A percentile compares a stretch with the other conserved stretches of the same genome.
Evolutionary conservation across 2,329 filamentous ascomycete species (phyloP).

Genomic region (Trichoderma polysporum): DNA sequence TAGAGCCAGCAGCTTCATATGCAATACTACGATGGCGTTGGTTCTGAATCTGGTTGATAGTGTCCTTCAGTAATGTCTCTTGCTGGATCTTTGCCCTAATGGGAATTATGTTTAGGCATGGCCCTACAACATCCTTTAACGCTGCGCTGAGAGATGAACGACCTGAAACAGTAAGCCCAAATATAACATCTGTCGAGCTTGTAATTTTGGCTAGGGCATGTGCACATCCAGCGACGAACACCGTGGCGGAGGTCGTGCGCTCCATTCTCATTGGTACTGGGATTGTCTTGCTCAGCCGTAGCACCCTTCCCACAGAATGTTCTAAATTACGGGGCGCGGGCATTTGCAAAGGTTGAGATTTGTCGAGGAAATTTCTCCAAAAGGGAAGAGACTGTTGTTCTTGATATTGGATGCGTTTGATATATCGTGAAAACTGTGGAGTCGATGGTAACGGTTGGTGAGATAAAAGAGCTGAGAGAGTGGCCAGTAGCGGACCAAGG

Average conservation of each 20-base stretch:
- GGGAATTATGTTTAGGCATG: not conserved
- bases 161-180: not conserved
- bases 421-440: not conserved
- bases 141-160: not conserved
- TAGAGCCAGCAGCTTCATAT: not conserved
- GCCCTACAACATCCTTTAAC: not conserved
- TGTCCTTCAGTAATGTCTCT: not conserved
- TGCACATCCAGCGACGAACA: not conserved
- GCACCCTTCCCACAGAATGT: not conserved
- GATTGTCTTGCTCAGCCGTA: not conserved
- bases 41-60: not conserved
- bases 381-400: not conserved
- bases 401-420: not conserved
- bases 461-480: not conserved
- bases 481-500: not conserved
- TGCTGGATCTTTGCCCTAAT: not conserved
- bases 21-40: not conserved
- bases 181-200: not conserved
- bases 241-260: not conserved
- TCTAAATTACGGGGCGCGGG: not conserved
- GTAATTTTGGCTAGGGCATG: not conserved
- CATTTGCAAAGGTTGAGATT: not conserved
- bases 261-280: not conserved
- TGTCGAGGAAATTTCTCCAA: not conserved
- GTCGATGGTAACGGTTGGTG: not conserved